A percentile compares a stretch with the other conserved stretches of the same genome.
phyloP scores from a whole-genome alignment of 2,329 filamentous ascomycete species.

The Alternaria hordeiaustralica region DNA sequence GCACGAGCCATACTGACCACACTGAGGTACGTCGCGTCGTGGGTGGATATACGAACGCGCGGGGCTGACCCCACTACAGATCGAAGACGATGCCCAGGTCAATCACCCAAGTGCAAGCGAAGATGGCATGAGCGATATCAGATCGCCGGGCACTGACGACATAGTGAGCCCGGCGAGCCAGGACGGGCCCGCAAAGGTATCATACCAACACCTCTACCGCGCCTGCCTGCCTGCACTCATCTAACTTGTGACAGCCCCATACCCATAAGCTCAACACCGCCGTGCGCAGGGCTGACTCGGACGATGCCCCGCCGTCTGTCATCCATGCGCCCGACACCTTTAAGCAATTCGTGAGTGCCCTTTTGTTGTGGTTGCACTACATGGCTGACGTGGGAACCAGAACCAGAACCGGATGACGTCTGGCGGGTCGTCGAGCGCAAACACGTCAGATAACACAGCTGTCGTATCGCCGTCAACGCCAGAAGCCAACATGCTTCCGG shows the following conservation, averaged over 20 bases:
- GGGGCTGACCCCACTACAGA: slow-evolving; percentile 50
- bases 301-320: slow-evolving; percentile 84
- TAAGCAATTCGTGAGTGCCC: slow-evolving; percentile 70
- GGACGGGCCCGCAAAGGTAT: slow-evolving; percentile 40
- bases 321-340: slow-evolving; percentile 91
- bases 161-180: slow-evolving; percentile 45
- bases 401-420: slow-evolving; percentile 42
- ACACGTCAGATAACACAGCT: slow-evolving; percentile 45
- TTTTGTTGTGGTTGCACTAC: slow-evolving; percentile 34
- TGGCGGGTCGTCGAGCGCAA: slow-evolving; percentile 37
- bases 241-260: slow-evolving; percentile 39
- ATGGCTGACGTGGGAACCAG: slow-evolving; percentile 40
- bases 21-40: slow-evolving; percentile 63
- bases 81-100: slow-evolving; percentile 79
- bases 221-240: slow-evolving; percentile 2
- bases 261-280: slow-evolving; percentile 57
- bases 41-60: neutral
- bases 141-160: slow-evolving; percentile 46
- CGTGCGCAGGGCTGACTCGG: slow-evolving; percentile 59
- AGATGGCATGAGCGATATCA: slow-evolving; percentile 49
- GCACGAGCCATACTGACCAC: slow-evolving; percentile 79
- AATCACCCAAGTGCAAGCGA: slow-evolving; percentile 51
- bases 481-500: slow-evolving; percentile 47
- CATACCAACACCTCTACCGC: slow-evolving; percentile 4
- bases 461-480: slow-evolving; percentile 47